These are phyloP conservation scores for Phaeolepiota aurea DNA, from an alignment of 768 basidiomycete genomes.

Conservation along the genomic window DNA sequence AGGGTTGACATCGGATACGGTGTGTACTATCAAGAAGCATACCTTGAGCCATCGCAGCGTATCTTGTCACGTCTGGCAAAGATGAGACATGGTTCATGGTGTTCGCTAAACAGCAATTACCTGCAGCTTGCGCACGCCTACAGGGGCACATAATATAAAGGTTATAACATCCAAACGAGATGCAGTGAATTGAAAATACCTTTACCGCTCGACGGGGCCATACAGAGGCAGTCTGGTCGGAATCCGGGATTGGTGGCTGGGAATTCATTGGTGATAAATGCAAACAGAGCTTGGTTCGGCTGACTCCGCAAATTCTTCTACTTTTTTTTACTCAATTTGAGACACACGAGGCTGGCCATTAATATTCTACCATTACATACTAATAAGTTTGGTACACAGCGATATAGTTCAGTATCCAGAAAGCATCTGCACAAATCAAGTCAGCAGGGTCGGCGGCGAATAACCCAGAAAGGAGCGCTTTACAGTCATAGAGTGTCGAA, in stretches of 20 bases:
- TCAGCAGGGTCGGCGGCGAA: not conserved
- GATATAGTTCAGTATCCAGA: constrained; percentile 51
- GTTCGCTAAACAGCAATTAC: constrained; percentile 24
- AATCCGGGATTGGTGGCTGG: constrained; percentile 34
- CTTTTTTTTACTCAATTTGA: not conserved
- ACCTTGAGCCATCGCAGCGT: constrained; percentile 50
- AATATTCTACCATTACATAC: not conserved
- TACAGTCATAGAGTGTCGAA: constrained; percentile 42
- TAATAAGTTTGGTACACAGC: constrained; percentile 30
- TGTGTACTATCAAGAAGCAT: no score
- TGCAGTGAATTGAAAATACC: constrained; percentile 20
- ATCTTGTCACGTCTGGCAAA: constrained; percentile 48
- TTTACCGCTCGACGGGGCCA: constrained; percentile 48
- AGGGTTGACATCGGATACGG: no score
- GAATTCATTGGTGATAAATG: constrained; percentile 30
- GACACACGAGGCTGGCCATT: not conserved
- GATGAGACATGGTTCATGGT: constrained; percentile 8
- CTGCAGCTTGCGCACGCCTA: constrained; percentile 59
- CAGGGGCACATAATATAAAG: constrained; percentile 1
- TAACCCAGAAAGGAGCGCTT: constrained; percentile 8
- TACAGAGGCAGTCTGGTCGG: constrained; percentile 37
- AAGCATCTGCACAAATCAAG: constrained; percentile 35
- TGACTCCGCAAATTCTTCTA: constrained; percentile 15
- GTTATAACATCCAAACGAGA: constrained; percentile 7
- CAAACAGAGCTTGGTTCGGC: constrained; percentile 21